Conservation (phyloP, 257 asterid genomes). For the Nyctanthes arbortristis region DNA sequence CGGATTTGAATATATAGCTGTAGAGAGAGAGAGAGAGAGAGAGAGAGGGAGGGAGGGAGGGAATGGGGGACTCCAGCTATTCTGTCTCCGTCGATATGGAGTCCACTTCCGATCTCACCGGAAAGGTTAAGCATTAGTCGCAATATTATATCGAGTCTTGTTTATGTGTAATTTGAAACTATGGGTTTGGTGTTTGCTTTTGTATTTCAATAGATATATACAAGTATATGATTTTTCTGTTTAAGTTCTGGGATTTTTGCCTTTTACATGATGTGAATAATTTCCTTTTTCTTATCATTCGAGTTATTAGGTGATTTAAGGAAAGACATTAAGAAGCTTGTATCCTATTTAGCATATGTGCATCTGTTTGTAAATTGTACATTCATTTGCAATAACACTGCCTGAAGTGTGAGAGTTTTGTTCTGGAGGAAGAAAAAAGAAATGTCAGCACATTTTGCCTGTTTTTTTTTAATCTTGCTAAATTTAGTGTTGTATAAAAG, state of each 20-base stretch:
- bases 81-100: slow-evolving; percentile 91
- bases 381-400: slow-evolving; percentile 11
- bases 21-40: slow-evolving; percentile 33
- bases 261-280: background rate
- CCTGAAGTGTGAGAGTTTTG: background rate
- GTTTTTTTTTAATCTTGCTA: background rate
- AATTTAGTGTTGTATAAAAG: background rate
- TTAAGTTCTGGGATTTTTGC: slow-evolving; percentile 12
- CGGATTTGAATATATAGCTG: slow-evolving; percentile 23
- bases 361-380: background rate
- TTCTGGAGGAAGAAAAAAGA: background rate
- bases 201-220: background rate
- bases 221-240: background rate
- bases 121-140: slow-evolving; percentile 63
- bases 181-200: background rate
- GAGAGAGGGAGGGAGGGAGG: slow-evolving; percentile 27
- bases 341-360: slow-evolving; percentile 15
- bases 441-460: background rate
- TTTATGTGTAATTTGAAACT: background rate
- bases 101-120: slow-evolving; percentile 65
- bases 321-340: slow-evolving; percentile 17
- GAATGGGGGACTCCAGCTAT: slow-evolving; percentile 94
- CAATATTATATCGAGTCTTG: slow-evolving; percentile 25
- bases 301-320: background rate
- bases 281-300: background rate